Base-by-base conservation (phyloP, 164 flowering plant species). In the Nymphaea colorata region DNA sequence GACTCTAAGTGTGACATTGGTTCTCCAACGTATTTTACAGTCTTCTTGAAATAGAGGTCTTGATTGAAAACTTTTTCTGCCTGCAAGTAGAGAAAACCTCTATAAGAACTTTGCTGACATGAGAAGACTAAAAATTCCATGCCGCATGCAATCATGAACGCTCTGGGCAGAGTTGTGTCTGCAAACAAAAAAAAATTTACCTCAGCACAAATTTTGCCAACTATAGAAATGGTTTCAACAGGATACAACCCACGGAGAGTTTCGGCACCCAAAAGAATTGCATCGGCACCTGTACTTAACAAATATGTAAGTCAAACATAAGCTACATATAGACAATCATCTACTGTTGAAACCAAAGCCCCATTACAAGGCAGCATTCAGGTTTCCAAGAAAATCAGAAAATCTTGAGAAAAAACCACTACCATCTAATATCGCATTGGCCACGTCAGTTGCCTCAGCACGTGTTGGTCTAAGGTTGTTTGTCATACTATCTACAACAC, bases 401-500 rank as follows among this genome's bases (percentile, higher is more conserved):
- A 47, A 47, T 2, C 7, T 2, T 12, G 7, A 47, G 2, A 2
- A 47, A 47, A 7, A 47, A 47, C 7, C 55, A 57, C 55, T 47
- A 91, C 95, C 95, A 78, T 91, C 95, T 68, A 89, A 79, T 10
- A 89, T 88, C 68, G 93, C 91, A 82, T 90, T 90, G 25, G 94
- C 95, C 69, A 86, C 93, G 82, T 87, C 96, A 76, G 94, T 88
- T 62, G 97, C 97, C 75, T 90, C 97, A 6, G 94, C 97, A 74
- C 97, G 97, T 77, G 97, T 89, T 67, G 97, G 97, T 64, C 97
- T 83, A 67, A 91, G 82, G 77, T 91, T 91, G 68, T 81, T 89
- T 25, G 97, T 91, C 97, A 91, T 91, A 70, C 96, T 91, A 75
- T 91, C 97, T 65, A 91, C 96, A 67, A 91, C 97, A 79, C 97